phyloP scores from a whole-genome alignment of 768 basidiomycete species.

The Boletus speciosus region DNA sequence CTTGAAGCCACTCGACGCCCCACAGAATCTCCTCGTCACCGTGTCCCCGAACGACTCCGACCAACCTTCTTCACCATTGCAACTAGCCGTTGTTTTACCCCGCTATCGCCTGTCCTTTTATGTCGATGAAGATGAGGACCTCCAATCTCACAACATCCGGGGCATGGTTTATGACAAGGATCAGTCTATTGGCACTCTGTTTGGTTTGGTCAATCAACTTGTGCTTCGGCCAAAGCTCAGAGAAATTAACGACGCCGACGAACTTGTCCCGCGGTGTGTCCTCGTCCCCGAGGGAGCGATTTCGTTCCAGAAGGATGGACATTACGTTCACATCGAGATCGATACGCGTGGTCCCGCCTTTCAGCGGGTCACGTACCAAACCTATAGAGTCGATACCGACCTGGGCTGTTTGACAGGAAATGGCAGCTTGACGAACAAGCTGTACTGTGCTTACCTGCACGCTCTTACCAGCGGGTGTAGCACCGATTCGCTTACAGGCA shows the following conservation, averaged over 20 bases:
- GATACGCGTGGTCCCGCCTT: background rate
- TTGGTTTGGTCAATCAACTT: slow-evolving; percentile 40
- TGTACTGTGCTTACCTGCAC: slow-evolving; percentile 44
- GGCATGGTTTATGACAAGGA: slow-evolving; percentile 39
- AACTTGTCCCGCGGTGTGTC: slow-evolving; percentile 22
- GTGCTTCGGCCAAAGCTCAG: slow-evolving; percentile 33
- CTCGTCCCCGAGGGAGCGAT: slow-evolving; percentile 40
- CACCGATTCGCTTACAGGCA: slow-evolving; percentile 42
- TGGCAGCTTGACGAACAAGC: slow-evolving; percentile 23
- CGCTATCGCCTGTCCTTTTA: slow-evolving; percentile 43
- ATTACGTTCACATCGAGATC: slow-evolving; percentile 19
- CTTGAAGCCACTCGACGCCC: slow-evolving; percentile 22
- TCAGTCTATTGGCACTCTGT: slow-evolving; percentile 43
- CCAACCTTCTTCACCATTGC: background rate
- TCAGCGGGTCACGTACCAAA: slow-evolving; percentile 19
- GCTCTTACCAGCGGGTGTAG: slow-evolving; percentile 41
- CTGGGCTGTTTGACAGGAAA: slow-evolving; percentile 30
- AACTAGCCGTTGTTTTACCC: slow-evolving; percentile 34
- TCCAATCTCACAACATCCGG: slow-evolving; percentile 41
- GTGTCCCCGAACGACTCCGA: background rate
- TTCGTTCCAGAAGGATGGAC: slow-evolving; percentile 4
- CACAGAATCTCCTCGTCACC: slow-evolving; percentile 22
- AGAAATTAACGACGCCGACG: background rate
- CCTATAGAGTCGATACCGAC: slow-evolving; percentile 29
- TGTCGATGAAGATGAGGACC: slow-evolving; percentile 26